Base-by-base conservation (phyloP, 106 monocot genomes). In the Agapanthus africanus region DNA sequence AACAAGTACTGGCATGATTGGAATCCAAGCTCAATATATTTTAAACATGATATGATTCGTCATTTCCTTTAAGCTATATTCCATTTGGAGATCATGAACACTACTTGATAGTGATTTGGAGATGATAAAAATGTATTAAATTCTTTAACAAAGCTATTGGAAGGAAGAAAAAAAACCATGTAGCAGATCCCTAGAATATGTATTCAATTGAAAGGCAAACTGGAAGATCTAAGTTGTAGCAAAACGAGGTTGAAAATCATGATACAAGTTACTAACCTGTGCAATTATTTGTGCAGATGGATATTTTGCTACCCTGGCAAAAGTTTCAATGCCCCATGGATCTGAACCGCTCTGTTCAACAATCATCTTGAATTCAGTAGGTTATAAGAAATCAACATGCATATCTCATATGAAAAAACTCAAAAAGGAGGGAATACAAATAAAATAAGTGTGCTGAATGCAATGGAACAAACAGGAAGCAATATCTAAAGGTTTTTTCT, bases 271-370 rank as follows among this genome's bases (percentile, higher is more conserved):
- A 67, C 70, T 60, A 56, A 93, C 99, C 99, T 99, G 87, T 66
- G 92, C 80, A 76, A 83, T 50, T 56, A 99, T 81, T 71, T 87
- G 87, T 54, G 82, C 99, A 65, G 93, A 80, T 57, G 99, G 99
- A 63, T 90, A 84, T 56, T 93, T 99, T 25, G 99, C 81, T 21
- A 87, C 93, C 42, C 69, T 76, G 11, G 93, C 90, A 78, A 79
- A 99, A 44, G 46, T 83, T 77, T 99, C 93, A 77, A 99, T 65
- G 46, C 79, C 82, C 89, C 93, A 93, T 40, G 83, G 75, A 54
- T 56, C 61, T 25, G 79, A 64, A 66, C 85, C 87, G 69, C 70
- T 82, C 90, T 92, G 65, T 71, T 50, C 1, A 54, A n/a, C n/a
- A n/a, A n/a, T n/a, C n/a, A n/a, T n/a, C n/a, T n/a, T n/a, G n/a